A percentile compares a stretch with the other conserved stretches of the same genome.
Evolutionary conservation across 208 protist genomes (phyloP).

Genomic region (Trichomonas vaginalis): DNA sequence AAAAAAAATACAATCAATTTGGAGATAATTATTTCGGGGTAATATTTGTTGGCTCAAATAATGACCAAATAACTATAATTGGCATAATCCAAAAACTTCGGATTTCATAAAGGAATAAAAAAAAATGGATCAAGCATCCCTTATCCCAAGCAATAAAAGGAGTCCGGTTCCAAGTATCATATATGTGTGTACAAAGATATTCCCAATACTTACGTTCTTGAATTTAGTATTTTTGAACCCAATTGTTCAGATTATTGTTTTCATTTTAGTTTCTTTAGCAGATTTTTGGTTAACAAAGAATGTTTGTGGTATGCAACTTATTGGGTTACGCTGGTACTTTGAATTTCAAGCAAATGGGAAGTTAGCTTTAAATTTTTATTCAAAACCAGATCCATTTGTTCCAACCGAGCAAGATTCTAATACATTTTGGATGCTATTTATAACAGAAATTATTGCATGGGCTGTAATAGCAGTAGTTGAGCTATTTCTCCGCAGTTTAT

Average conservation of each 20-base stretch:
- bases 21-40: background rate
- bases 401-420: background rate
- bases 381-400: conserved; percentile 18
- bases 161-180: background rate
- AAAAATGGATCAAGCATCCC: background rate
- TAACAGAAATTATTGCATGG: background rate
- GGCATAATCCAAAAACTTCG: background rate
- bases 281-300: background rate
- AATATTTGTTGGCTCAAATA: background rate
- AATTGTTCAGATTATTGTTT: background rate
- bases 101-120: background rate
- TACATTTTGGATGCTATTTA: background rate
- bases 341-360: background rate
- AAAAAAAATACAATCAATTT: background rate
- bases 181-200: background rate
- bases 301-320: background rate
- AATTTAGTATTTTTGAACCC: background rate
- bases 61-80: background rate
- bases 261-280: background rate
- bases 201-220: background rate
- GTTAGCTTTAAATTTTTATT: background rate
- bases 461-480: background rate
- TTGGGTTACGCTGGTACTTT: background rate
- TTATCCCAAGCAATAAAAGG: background rate
- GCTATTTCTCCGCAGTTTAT: background rate